phyloP scores from a whole-genome alignment of 2,329 filamentous ascomycete species.

The Aspergillus sp. region DNA sequence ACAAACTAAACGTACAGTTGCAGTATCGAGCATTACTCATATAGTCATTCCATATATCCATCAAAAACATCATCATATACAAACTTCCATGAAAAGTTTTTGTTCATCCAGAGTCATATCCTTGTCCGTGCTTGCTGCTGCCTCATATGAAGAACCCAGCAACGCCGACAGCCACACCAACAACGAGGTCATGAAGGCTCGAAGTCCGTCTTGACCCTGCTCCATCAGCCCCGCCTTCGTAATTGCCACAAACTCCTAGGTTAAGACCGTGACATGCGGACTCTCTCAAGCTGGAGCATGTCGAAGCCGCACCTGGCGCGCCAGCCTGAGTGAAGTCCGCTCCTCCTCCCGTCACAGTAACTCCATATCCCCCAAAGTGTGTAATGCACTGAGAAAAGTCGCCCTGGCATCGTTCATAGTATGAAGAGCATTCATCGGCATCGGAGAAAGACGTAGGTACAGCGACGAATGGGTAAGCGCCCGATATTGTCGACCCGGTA shows the following conservation, averaged over 20 bases:
- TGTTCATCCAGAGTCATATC: background rate
- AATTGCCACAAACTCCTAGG: conserved; percentile 45
- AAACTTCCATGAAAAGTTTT: background rate
- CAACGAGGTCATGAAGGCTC: conserved; percentile 43
- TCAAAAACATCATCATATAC: conserved; percentile 5
- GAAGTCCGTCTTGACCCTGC: conserved; percentile 32
- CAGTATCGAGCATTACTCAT: conserved; percentile 11
- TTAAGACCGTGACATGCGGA: conserved; percentile 51
- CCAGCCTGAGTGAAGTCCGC: conserved; percentile 51
- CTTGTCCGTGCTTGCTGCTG: conserved; percentile 2
- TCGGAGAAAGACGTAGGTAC: conserved; percentile 56
- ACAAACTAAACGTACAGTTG: conserved; percentile 1
- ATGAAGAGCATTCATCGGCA: conserved; percentile 52
- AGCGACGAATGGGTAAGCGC: conserved; percentile 53
- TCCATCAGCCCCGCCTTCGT: conserved; percentile 28
- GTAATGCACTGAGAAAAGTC: conserved; percentile 47
- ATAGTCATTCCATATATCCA: conserved; percentile 13
- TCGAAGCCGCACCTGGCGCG: conserved; percentile 43
- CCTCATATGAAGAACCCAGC: conserved; percentile 45
- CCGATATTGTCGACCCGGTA: conserved; percentile 46
- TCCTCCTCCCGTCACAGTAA: conserved; percentile 52
- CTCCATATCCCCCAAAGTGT: conserved; percentile 50
- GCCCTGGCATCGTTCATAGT: conserved; percentile 54
- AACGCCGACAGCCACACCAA: conserved; percentile 46
- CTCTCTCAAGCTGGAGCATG: conserved; percentile 48